A percentile compares a stretch with the other conserved stretches of the same genome.
phyloP scores from a whole-genome alignment of 805 yeast species.

The Huiozyma sinensis region DNA sequence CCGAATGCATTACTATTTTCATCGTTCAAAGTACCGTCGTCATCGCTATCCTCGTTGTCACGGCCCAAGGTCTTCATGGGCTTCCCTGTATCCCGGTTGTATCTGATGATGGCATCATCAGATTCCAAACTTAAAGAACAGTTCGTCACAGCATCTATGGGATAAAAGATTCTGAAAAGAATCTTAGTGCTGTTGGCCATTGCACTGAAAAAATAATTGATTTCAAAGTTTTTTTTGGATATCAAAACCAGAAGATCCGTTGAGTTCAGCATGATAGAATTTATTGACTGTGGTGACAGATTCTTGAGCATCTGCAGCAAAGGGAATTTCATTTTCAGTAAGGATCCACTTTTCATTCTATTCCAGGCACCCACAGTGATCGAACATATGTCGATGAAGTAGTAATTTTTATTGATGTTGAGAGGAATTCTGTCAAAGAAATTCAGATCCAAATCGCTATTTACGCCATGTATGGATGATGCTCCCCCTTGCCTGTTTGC shows the following conservation, averaged over 20 bases:
- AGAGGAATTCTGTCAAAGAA: conserved; percentile 38
- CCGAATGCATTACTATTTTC: conserved; percentile 22
- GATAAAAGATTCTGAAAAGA: conserved; percentile 62
- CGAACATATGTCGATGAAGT: conserved; percentile 56
- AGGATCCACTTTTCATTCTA: conserved; percentile 55
- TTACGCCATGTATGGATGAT: conserved; percentile 6
- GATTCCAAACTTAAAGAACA: conserved; percentile 46
- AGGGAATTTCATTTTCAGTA: conserved; percentile 28
- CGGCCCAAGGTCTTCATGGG: background rate
- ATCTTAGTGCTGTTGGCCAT: conserved; percentile 57
- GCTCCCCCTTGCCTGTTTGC: background rate
- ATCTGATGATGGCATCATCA: conserved; percentile 13
- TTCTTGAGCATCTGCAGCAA: conserved; percentile 41
- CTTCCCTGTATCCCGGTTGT: background rate
- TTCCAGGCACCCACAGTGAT: conserved; percentile 77
- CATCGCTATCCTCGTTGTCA: conserved; percentile 11
- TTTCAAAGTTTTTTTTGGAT: conserved; percentile 58
- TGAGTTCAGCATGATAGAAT: conserved; percentile 48
- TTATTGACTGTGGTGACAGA: conserved; percentile 56
- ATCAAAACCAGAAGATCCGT: conserved; percentile 64
- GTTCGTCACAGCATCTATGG: conserved; percentile 47
- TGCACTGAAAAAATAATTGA: conserved; percentile 71
- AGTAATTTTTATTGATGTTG: conserved; percentile 53
- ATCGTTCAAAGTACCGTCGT: conserved; percentile 2
- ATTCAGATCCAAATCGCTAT: conserved; percentile 2